Conservation (phyloP, 306 rosid genomes). For the Cucurbita ficifolia region DNA sequence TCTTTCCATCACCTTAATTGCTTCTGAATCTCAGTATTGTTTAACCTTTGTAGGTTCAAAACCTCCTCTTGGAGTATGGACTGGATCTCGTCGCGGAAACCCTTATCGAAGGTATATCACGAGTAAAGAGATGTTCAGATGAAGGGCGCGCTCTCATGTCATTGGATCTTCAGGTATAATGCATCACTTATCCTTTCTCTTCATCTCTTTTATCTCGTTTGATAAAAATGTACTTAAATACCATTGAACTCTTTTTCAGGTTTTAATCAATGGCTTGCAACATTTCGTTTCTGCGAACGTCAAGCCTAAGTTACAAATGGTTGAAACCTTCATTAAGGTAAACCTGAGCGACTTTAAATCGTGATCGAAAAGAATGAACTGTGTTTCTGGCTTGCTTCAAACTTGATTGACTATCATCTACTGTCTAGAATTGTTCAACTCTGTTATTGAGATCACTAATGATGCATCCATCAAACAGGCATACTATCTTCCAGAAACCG, state of each 20-base stretch:
- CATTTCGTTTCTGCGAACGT: slow-evolving; percentile 69
- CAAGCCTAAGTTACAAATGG: slow-evolving; percentile 69
- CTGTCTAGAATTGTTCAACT: background rate
- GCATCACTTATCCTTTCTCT: background rate
- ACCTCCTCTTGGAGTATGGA: slow-evolving; percentile 56
- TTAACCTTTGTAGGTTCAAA: slow-evolving; percentile 45
- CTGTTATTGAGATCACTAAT: background rate
- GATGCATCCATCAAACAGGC: slow-evolving; percentile 47
- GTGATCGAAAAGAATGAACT: background rate
- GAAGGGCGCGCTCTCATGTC: slow-evolving; percentile 98
- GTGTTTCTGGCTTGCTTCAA: background rate
- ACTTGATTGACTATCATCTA: background rate
- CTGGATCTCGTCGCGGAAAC: slow-evolving; percentile 75
- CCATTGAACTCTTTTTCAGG: slow-evolving; percentile 35
- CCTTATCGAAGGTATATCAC: slow-evolving; percentile 87
- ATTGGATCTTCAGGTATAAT: slow-evolving; percentile 73
- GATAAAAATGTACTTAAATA: slow-evolving; percentile 1
- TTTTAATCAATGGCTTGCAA: slow-evolving; percentile 87
- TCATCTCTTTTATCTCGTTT: slow-evolving; percentile 12
- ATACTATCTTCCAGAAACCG: slow-evolving; percentile 94
- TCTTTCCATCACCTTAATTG: background rate
- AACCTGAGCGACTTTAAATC: background rate
- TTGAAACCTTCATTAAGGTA: slow-evolving; percentile 93
- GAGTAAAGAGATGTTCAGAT: slow-evolving; percentile 86
- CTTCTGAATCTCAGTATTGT: background rate